phyloP scores from a whole-genome alignment of 345 rosid species.

The Salix purpurea region DNA sequence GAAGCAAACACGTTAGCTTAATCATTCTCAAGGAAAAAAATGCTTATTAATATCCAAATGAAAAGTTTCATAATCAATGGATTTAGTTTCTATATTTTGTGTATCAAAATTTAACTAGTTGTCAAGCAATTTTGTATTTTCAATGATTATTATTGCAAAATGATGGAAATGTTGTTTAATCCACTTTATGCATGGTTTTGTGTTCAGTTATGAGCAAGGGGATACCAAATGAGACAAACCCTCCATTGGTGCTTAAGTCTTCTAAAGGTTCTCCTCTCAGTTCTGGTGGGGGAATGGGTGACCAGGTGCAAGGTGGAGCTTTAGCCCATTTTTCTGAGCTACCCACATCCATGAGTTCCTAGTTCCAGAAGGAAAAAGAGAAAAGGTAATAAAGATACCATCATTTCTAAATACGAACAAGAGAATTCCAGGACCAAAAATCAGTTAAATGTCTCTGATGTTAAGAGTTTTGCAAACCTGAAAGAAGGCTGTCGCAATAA shows the following conservation, averaged over 20 bases:
- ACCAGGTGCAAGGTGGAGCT: slow-evolving; percentile 81
- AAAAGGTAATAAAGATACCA: neutral
- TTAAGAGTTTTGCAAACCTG: slow-evolving; percentile 44
- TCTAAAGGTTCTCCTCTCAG: slow-evolving; percentile 72
- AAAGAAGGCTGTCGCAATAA: slow-evolving; percentile 73
- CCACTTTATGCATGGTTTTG: neutral
- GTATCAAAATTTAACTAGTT: neutral
- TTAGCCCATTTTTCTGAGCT: slow-evolving; percentile 61
- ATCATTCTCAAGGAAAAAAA: slow-evolving; percentile 2
- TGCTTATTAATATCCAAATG: neutral
- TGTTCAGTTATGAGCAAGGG: slow-evolving; percentile 11
- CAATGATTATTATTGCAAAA: neutral
- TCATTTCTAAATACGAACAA: neutral
- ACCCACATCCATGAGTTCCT: slow-evolving; percentile 81
- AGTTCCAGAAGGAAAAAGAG: slow-evolving; percentile 2
- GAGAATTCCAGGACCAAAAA: neutral
- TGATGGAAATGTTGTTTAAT: neutral
- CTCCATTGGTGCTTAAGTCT: slow-evolving; percentile 78
- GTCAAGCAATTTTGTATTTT: neutral
- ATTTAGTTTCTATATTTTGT: neutral
- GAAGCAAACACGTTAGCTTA: slow-evolving; percentile 6
- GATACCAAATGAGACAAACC: slow-evolving; percentile 80
- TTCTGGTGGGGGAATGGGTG: slow-evolving; percentile 84
- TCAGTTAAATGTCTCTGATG: neutral
- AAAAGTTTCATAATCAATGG: neutral